Conservation (phyloP, 2,329 filamentous ascomycete species). For the Trichoderma sp. region DNA sequence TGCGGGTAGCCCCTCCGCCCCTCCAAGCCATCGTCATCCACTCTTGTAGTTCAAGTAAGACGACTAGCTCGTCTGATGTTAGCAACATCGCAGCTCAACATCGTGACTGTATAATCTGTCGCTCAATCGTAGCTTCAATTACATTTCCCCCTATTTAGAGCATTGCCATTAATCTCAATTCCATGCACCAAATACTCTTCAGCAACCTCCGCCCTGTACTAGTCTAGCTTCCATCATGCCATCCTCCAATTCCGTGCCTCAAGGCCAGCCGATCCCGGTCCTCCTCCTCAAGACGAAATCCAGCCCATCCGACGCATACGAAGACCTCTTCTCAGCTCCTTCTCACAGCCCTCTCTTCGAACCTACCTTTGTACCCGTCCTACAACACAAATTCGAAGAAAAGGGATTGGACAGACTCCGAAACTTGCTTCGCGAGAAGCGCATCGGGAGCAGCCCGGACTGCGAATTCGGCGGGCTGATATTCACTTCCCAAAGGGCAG, state of each 20-base stretch:
- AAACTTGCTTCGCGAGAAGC: conserved; percentile 44
- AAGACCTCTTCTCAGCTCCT: conserved; percentile 58
- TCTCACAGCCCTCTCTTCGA: conserved; percentile 48
- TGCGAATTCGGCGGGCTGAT: conserved; percentile 70
- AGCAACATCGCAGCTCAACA: not conserved
- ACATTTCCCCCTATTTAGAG: not conserved
- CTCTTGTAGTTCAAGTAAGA: not conserved
- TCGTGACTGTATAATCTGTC: not conserved
- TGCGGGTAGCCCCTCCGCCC: not conserved
- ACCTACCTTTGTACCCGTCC: conserved; percentile 71
- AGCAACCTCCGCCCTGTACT: not conserved
- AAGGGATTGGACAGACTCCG: conserved; percentile 55
- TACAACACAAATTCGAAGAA: conserved; percentile 67
- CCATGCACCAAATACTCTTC: not conserved
- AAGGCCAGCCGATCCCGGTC: conserved; percentile 44
- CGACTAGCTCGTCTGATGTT: not conserved
- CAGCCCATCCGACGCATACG: conserved; percentile 67
- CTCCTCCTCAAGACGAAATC: conserved; percentile 78
- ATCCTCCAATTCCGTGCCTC: not conserved
- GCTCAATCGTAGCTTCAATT: not conserved
- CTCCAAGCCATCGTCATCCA: conserved; percentile 1
- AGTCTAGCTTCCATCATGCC: not conserved
- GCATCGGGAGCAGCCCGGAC: conserved; percentile 39
- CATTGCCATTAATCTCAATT: not conserved
- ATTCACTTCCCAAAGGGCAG: conserved; percentile 80